Evolutionary conservation across 139 green algal species (phyloP), one percentile per base, ranked within the genome.

Genomic region (Coelastrella sp.): DNA sequence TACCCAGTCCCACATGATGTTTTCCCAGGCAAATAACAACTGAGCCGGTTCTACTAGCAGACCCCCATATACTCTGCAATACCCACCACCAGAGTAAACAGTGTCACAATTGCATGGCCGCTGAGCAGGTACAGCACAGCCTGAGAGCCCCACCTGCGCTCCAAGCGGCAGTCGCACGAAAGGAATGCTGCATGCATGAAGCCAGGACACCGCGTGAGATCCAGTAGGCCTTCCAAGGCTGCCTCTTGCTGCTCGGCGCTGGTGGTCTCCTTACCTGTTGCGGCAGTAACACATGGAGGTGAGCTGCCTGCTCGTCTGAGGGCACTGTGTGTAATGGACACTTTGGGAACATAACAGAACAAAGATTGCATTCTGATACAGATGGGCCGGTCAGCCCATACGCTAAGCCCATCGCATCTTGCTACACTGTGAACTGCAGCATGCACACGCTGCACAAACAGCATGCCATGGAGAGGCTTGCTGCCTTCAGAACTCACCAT

Each of bases 211-310:
- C 95, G 94, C 90, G 94, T 97, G 15, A 99, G 95, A 92, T 99
- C 98, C 25, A 99, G 93, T 19, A 99, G 78, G 6, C 93, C 95
- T 93, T 99, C 98, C 78, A 99, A 89, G 20, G 98, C 98, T 15
- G 95, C 96, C 86, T 98, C 96, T 93, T 94, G 93, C 92, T 94
- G 93, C 90, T 93, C 92, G 17, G 90, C 70, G n/a, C 59, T 90
- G 15, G 19, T 20, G 11, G 90, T 85, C 6, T 91, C 92, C 88
- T 94, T 93, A 72, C 92, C 91, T 78, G 81, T 35, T 61, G 81
- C 65, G n/a, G 79, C 85, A 65, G 7, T 25, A 80, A 22, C 74
- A 80, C 11, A 78, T 19, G 7, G 15, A 49, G 35, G 35, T 49
- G 35, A 49, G 35, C 35, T 49, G 35, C 35, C 35, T 49, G 35